These are phyloP conservation scores for Malus hybrid DNA, from an alignment of 331 rosid genomes.

Conservation along the genomic window DNA sequence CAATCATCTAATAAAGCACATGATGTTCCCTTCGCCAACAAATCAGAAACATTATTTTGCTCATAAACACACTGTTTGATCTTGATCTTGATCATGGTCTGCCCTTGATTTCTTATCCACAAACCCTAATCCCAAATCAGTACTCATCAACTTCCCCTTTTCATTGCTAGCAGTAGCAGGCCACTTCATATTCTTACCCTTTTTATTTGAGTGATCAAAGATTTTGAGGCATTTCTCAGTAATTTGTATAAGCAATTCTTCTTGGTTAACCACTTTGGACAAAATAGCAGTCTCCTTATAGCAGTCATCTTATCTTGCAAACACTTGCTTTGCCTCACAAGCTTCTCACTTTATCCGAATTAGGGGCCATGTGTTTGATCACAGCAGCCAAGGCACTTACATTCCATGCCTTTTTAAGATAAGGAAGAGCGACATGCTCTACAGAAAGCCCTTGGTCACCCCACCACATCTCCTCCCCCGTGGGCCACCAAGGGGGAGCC, in stretches of 20 bases:
- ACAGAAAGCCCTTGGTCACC: constrained; percentile 36
- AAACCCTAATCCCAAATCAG: constrained; percentile 19
- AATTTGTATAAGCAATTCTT: constrained; percentile 28
- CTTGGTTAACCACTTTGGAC: constrained; percentile 48
- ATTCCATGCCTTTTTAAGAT: constrained; percentile 59
- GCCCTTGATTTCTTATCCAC: constrained; percentile 24
- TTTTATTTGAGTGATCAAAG: not conserved
- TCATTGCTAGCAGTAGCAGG: not conserved
- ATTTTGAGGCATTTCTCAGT: constrained; percentile 21
- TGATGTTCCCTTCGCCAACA: too few species aligned
- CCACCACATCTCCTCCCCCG: constrained; percentile 47
- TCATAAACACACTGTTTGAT: constrained; percentile 13
- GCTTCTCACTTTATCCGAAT: constrained; percentile 29
- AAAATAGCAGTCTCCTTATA: constrained; percentile 38
- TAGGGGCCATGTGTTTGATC: constrained; percentile 44
- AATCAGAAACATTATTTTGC: not conserved
- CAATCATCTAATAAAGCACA: too few species aligned
- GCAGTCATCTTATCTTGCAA: constrained; percentile 62
- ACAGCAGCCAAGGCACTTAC: constrained; percentile 46
- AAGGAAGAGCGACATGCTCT: constrained; percentile 42
- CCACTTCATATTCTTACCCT: not conserved
- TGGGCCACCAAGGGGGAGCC: constrained; percentile 69
- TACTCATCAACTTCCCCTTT: constrained; percentile 30
- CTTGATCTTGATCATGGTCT: constrained; percentile 14
- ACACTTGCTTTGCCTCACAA: constrained; percentile 43